Conservation (phyloP, 208 protist species). For the Polymyxa betae region DNA sequence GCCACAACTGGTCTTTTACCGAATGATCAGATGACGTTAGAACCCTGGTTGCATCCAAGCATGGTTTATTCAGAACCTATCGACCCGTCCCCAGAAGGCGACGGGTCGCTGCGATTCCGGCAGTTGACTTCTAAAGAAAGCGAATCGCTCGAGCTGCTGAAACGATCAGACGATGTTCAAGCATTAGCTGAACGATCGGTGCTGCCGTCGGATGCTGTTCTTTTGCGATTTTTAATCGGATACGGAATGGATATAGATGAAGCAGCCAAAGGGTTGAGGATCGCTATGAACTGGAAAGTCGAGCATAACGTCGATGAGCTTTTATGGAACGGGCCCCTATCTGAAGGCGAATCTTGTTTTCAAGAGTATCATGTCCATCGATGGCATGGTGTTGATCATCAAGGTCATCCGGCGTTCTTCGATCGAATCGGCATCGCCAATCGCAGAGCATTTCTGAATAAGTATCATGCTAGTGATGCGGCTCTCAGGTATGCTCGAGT, state of each 20-base stretch:
- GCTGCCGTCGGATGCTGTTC: neutral
- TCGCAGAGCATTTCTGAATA: neutral
- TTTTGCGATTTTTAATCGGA: neutral
- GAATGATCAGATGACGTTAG: neutral
- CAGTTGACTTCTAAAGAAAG: neutral
- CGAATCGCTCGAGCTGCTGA: neutral
- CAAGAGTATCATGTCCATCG: neutral
- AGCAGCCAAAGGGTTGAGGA: neutral
- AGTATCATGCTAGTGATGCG: neutral
- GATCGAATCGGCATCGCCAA: neutral
- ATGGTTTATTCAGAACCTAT: neutral
- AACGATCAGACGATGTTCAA: neutral
- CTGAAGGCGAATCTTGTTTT: neutral
- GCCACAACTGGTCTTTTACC: neutral
- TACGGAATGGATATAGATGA: neutral
- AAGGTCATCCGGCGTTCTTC: slow-evolving; percentile 34
- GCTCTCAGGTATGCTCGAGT: neutral
- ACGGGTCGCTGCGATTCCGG: neutral
- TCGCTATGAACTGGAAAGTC: neutral
- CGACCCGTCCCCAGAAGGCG: neutral
- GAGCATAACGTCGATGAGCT: neutral
- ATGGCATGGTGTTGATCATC: slow-evolving; percentile 39
- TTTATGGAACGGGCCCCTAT: slow-evolving; percentile 6
- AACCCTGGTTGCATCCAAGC: neutral
- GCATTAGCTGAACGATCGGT: neutral